These are phyloP conservation scores for Penstemon eatonii DNA, from an alignment of 257 asterid genomes.

Conservation along the genomic window DNA sequence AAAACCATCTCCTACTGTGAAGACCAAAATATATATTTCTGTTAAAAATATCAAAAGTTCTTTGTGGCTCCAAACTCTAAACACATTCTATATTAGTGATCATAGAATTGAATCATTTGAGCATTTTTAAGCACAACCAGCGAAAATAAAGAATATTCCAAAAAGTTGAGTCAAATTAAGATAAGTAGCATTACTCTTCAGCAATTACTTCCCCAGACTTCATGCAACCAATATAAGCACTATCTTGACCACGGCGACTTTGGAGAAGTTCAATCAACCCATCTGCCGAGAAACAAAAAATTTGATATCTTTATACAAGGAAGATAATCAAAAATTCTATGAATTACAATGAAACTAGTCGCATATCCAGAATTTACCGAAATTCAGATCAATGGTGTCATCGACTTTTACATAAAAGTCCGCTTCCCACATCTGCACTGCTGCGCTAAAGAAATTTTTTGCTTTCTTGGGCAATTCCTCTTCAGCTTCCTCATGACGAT, in stretches of 20 bases:
- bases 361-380: slow-evolving; percentile 49
- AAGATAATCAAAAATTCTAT: background rate
- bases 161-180: slow-evolving; percentile 25
- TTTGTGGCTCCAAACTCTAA: background rate
- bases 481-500: slow-evolving; percentile 86
- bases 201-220: slow-evolving; percentile 83
- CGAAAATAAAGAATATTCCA: background rate
- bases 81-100: background rate
- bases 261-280: slow-evolving; percentile 73
- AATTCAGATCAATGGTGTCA: slow-evolving; percentile 68
- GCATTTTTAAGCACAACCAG: slow-evolving; percentile 3
- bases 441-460: slow-evolving; percentile 73
- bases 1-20: background rate
- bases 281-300: slow-evolving; percentile 41
- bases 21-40: slow-evolving; percentile 4
- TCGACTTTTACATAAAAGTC: slow-evolving; percentile 84
- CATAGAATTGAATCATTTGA: background rate
- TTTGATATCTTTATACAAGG: background rate
- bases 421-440: slow-evolving; percentile 93
- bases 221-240: slow-evolving; percentile 94
- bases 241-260: slow-evolving; percentile 63
- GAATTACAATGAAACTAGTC: background rate
- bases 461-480: slow-evolving; percentile 88
- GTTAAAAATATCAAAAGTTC: slow-evolving; percentile 10
- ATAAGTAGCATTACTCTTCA: slow-evolving; percentile 65